phyloP scores from a whole-genome alignment of 2,329 filamentous ascomycete genomes.

The Sphaceloma murrayae region DNA sequence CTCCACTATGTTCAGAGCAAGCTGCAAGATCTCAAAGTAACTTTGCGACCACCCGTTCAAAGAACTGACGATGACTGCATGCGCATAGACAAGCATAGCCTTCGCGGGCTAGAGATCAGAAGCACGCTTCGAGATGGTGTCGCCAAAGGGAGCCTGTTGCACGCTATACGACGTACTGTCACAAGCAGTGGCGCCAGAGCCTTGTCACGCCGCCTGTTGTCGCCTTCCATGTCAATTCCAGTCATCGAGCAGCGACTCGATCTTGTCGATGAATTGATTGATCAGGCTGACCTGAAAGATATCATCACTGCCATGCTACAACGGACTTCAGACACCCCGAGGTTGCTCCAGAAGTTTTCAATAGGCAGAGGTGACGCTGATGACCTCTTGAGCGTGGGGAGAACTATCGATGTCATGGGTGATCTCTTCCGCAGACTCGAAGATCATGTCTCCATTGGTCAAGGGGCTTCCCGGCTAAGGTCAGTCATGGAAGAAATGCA shows the following conservation, averaged over 20 bases:
- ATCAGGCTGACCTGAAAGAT: constrained; percentile 58
- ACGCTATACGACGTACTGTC: constrained; percentile 79
- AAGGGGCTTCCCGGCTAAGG: constrained; percentile 18
- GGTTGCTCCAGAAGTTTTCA: constrained; percentile 87
- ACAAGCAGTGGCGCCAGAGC: constrained; percentile 85
- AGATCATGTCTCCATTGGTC: constrained; percentile 30
- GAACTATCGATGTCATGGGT: constrained; percentile 66
- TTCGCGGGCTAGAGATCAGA: constrained; percentile 81
- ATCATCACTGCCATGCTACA: constrained; percentile 58
- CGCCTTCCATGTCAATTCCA: constrained; percentile 76
- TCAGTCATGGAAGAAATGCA: constrained; percentile 37
- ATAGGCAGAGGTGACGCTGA: constrained; percentile 86
- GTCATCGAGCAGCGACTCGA: constrained; percentile 73
- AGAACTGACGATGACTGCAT: constrained; percentile 68
- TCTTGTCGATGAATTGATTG: constrained; percentile 66
- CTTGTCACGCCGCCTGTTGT: constrained; percentile 71
- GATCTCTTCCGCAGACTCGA: constrained; percentile 48
- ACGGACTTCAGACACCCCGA: constrained; percentile 73
- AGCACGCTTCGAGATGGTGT: constrained; percentile 72
- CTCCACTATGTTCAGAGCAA: constrained; percentile 75
- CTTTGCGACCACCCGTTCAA: constrained; percentile 71
- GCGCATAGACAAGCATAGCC: constrained; percentile 83
- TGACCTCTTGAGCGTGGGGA: constrained; percentile 74
- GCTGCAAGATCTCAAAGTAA: constrained; percentile 66
- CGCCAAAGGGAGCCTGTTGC: constrained; percentile 74